Conservation (phyloP, 2,329 filamentous ascomycete species). For the Camillea tinctor region DNA sequence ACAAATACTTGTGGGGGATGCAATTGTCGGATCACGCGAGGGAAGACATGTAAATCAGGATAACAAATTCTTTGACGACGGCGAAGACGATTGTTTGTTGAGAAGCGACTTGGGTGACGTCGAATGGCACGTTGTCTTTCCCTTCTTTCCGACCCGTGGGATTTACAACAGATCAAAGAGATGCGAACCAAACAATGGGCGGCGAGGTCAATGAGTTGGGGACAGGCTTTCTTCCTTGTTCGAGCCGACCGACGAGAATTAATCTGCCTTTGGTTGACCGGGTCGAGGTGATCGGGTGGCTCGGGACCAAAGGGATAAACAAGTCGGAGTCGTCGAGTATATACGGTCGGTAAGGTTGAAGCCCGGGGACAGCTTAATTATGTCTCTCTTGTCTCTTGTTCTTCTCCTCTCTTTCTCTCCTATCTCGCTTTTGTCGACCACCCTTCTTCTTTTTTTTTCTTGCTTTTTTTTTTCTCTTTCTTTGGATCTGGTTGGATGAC, state of each 20-base stretch:
- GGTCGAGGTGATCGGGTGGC: neutral
- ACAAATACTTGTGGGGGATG: slow-evolving; percentile 6
- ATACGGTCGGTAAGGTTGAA: neutral
- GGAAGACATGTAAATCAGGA: slow-evolving; percentile 16
- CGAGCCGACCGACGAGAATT: neutral
- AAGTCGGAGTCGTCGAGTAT: neutral
- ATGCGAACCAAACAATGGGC: slow-evolving; percentile 19
- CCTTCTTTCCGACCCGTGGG: slow-evolving; percentile 9
- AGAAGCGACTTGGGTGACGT: slow-evolving; percentile 1
- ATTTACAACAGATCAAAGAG: slow-evolving; percentile 8
- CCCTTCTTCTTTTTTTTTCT: neutral
- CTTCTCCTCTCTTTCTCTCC: neutral
- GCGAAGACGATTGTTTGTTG: slow-evolving; percentile 9
- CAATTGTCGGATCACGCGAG: slow-evolving; percentile 4
- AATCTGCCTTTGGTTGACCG: neutral
- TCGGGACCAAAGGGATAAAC: neutral
- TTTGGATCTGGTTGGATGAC: neutral
- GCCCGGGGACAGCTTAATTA: neutral
- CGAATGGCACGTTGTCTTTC: slow-evolving; percentile 6
- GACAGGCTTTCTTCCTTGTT: slow-evolving; percentile 13
- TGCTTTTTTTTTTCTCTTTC: neutral
- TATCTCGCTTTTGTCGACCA: neutral
- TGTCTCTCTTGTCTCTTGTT: no score
- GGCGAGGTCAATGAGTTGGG: slow-evolving; percentile 14
- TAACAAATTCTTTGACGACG: slow-evolving; percentile 11